Conservation (phyloP, 1,139 yeast genomes). For the Yamadazyma diospyri region DNA sequence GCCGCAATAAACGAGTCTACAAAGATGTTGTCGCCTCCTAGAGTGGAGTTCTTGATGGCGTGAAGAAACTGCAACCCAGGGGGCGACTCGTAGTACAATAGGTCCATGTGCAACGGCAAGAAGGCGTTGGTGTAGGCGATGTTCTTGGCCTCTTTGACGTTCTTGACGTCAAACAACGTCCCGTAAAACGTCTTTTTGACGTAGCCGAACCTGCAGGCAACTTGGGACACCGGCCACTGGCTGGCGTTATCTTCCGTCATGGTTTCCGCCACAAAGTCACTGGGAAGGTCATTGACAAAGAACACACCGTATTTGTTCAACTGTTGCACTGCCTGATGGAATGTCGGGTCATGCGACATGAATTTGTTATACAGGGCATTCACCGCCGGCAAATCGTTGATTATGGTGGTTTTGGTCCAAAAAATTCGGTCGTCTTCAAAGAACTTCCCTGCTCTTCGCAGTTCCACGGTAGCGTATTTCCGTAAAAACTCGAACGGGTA, state of each 20-base stretch:
- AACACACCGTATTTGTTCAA: constrained; percentile 59
- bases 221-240: constrained; percentile 40
- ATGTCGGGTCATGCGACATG: constrained; percentile 29
- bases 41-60: constrained; percentile 56
- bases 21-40: constrained; percentile 71
- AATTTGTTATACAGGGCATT: constrained; percentile 42
- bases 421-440: constrained; percentile 33
- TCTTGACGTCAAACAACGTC: constrained; percentile 64
- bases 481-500: constrained; percentile 49
- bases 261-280: constrained; percentile 9
- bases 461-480: constrained; percentile 34
- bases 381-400: constrained; percentile 18
- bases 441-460: constrained; percentile 29
- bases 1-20: constrained; percentile 77
- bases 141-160: constrained; percentile 59
- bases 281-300: constrained; percentile 47
- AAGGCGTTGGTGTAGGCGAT: constrained; percentile 69
- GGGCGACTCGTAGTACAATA: constrained; percentile 76
- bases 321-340: constrained; percentile 40
- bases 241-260: constrained; percentile 28
- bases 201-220: constrained; percentile 67
- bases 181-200: constrained; percentile 75
- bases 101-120: constrained; percentile 78
- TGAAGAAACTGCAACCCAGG: constrained; percentile 80
- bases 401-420: constrained; percentile 35